Percentiles rank a stretch among this genome's conserved stretches.
These are phyloP conservation scores for Gossypium anomalum DNA, from an alignment of 345 rosid species.

Conservation along the genomic window DNA sequence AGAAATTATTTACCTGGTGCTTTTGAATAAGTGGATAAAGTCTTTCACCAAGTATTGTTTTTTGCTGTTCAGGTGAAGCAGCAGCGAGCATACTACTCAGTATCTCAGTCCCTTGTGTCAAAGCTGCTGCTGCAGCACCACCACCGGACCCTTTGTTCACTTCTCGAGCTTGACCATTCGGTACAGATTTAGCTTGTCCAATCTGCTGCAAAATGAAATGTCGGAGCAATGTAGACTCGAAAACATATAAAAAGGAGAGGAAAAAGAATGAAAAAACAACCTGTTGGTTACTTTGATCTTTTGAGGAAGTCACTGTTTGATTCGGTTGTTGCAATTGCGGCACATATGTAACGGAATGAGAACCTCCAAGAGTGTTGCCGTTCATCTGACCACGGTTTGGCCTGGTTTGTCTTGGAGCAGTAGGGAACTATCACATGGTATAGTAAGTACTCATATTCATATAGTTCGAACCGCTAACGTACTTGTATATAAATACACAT, in stretches of 20 bases:
- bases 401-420: constrained; percentile 42
- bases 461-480: background rate
- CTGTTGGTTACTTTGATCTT: constrained; percentile 51
- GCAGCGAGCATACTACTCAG: constrained; percentile 57
- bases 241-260: background rate
- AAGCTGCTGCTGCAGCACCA: constrained; percentile 1
- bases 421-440: constrained; percentile 28
- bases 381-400: constrained; percentile 44
- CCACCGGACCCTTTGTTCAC: constrained; percentile 33
- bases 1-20: constrained; percentile 38
- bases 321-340: constrained; percentile 40
- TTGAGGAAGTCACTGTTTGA: constrained; percentile 33
- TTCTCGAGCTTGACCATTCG: constrained; percentile 40
- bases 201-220: constrained; percentile 22
- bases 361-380: constrained; percentile 31
- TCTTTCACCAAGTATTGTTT: constrained; percentile 57
- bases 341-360: constrained; percentile 34
- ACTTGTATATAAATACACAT: constrained; percentile 12
- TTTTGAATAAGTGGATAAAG: constrained; percentile 62
- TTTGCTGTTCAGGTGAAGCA: constrained; percentile 51
- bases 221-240: no score
- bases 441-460: background rate
- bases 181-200: constrained; percentile 35
- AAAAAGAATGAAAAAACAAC: constrained; percentile 18
- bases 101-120: constrained; percentile 36